phyloP scores from a whole-genome alignment of 352 stramenopile genomes.

The Elongisporangium prolatum region DNA sequence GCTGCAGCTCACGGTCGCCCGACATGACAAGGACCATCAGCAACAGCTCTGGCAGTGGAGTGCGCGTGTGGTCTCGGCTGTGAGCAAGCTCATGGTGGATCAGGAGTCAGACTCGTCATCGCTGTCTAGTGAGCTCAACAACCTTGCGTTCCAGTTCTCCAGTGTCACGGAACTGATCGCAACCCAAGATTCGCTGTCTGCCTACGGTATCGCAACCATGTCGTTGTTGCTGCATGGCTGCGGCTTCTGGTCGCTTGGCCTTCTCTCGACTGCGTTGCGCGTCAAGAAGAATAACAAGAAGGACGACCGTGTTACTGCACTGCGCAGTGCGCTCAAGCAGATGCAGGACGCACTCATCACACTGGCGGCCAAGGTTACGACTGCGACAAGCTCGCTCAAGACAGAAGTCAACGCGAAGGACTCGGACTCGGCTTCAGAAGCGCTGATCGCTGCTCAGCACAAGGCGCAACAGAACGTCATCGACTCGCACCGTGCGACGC shows the following conservation, averaged over 20 bases:
- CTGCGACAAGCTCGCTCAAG: not conserved
- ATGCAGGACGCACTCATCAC: conserved; percentile 42
- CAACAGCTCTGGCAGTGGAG: conserved; percentile 61
- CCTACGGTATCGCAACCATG: conserved; percentile 43
- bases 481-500: not conserved
- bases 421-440: not conserved
- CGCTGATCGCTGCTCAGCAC: not conserved
- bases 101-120: conserved; percentile 11
- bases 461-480: not conserved
- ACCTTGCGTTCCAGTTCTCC: conserved; percentile 26
- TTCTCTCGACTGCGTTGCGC: conserved; percentile 40
- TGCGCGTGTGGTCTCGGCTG: conserved; percentile 10
- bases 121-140: conserved; percentile 14
- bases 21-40: conserved; percentile 15
- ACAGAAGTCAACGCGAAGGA: not conserved
- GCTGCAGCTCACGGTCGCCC: conserved; percentile 10
- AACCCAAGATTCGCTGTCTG: conserved; percentile 23
- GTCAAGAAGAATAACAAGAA: conserved; percentile 72
- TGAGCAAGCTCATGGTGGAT: conserved; percentile 4
- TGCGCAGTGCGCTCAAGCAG: conserved; percentile 57
- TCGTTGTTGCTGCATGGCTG: conserved; percentile 55
- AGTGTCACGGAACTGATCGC: conserved; percentile 12
- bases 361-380: conserved; percentile 32
- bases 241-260: conserved; percentile 46
- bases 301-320: conserved; percentile 31